A percentile compares a stretch with the other conserved stretches of the same genome.
phyloP scores from a whole-genome alignment of 139 green algal species.

The Ettlia oleoabundans region DNA sequence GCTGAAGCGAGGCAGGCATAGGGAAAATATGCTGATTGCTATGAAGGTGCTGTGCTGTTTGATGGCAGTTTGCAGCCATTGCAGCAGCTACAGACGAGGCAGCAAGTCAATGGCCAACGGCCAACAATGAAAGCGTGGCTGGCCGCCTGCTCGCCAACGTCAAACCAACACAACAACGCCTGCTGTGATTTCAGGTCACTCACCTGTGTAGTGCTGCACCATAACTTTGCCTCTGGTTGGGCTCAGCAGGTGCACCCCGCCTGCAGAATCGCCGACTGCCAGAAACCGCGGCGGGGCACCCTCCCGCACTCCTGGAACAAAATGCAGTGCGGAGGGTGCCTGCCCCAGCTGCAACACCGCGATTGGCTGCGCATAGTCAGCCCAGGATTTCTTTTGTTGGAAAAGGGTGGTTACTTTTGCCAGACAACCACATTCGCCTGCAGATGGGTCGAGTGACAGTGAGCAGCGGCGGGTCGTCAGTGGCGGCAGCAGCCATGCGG shows the following conservation, averaged over 20 bases:
- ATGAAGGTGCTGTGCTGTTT: no score
- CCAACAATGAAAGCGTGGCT: no score
- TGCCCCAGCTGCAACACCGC: constrained; percentile 13
- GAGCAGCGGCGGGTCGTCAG: background rate
- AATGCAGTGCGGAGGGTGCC: constrained; percentile 4
- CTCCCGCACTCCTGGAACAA: background rate
- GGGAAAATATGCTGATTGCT: background rate
- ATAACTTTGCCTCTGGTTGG: background rate
- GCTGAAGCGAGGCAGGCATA: background rate
- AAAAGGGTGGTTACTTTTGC: background rate
- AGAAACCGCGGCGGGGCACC: background rate
- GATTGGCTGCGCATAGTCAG: constrained; percentile 3
- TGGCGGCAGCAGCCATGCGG: no score
- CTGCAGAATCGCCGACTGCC: background rate
- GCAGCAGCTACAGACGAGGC: no score
- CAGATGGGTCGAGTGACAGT: no score
- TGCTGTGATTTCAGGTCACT: no score
- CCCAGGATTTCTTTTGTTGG: background rate
- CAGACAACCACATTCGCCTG: background rate
- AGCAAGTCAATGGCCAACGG: no score
- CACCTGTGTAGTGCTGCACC: constrained; percentile 25
- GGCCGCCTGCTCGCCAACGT: no score
- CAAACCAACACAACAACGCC: no score
- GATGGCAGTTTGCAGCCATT: no score
- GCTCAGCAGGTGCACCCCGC: constrained; percentile 14